Base-by-base conservation (phyloP, 1,284 basidiomycete species). In the Sanguinoderma infundibulare region DNA sequence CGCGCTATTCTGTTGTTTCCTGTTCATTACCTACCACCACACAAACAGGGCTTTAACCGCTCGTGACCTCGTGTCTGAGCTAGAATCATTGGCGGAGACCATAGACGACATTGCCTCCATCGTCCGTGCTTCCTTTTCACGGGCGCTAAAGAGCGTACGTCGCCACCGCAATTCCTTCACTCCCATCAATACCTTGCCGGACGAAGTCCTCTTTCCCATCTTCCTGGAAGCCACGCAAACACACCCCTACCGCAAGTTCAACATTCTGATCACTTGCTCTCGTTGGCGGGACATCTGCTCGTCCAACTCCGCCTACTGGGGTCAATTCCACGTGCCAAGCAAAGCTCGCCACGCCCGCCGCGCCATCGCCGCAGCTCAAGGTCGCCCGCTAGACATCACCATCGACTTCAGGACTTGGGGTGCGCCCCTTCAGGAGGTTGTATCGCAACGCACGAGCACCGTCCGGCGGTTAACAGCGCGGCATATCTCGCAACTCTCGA, bases 181-280 rank as follows among this genome's bases (percentile, higher is more conserved):
- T 42, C 44, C 8, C 12, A 55, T 55, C 42, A 55, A 55, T 34
- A 35, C 14, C 20, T 15, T 55, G 22, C 42, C 54, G 34, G 54
- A 55, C 44, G 54, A 55, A 26, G n/a, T 55, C 14, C 54, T 55
- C 15, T 32, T 55, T 9, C 30, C 54, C 17, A 55, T 55, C 42
- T 46, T 35, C 20, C 44, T 20, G n/a, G 22, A 17, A 10, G 42
- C 54, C 12, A 47, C 30, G 2, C 40, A 35, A n/a, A 36, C 20
- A 42, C 40, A 46, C 4, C 42, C 42, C 24, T 15, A 30, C 38
- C 24, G 12, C 36, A 38, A 54, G 35, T 20, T 28, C 26, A 26
- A 26, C 15, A 15, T 28, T 14, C 5, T 30, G 14, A 14, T 24
- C 38, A 39, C 53, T 26, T 54, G 38, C 8, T 20, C 39, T 9